These are phyloP conservation scores for Hypoxylon sp. DNA, from an alignment of 2,329 filamentous ascomycete species.

Conservation along the genomic window DNA sequence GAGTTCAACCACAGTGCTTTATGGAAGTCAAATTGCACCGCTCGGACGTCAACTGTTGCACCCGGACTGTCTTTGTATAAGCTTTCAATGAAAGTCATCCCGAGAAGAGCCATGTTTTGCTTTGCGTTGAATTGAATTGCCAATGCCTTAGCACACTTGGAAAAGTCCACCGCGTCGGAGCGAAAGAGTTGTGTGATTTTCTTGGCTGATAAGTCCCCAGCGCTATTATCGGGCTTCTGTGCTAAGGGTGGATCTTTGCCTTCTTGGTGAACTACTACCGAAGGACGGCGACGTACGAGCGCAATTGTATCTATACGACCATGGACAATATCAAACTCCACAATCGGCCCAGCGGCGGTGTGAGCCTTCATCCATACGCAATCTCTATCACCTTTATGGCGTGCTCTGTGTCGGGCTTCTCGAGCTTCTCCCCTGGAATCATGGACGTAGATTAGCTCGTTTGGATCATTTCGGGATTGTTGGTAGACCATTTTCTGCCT, in stretches of 20 bases:
- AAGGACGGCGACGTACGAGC: background rate
- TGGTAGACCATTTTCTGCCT: no score
- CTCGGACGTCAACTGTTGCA: conserved; percentile 10
- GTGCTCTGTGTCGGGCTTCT: background rate
- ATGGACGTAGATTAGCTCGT: background rate
- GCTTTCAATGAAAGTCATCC: conserved; percentile 14
- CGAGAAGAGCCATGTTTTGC: background rate
- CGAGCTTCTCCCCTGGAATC: background rate
- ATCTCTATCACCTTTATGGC: background rate
- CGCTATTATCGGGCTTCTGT: background rate
- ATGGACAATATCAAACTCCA: conserved; percentile 5
- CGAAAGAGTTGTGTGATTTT: conserved; percentile 6
- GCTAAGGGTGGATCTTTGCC: background rate
- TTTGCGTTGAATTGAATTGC: background rate
- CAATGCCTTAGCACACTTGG: conserved; percentile 3
- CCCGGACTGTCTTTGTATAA: background rate
- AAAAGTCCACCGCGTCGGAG: conserved; percentile 5
- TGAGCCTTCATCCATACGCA: conserved; percentile 4
- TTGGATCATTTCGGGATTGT: background rate
- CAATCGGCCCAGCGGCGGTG: background rate
- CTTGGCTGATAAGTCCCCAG: background rate
- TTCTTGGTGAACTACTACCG: background rate
- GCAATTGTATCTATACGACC: conserved; percentile 5
- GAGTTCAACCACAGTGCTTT: conserved; percentile 2
- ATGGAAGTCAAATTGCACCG: conserved; percentile 8